Evolutionary conservation across 1,139 yeast species (phyloP), one percentile per base, ranked within the genome.

Genomic region (Candida mesenterica): DNA sequence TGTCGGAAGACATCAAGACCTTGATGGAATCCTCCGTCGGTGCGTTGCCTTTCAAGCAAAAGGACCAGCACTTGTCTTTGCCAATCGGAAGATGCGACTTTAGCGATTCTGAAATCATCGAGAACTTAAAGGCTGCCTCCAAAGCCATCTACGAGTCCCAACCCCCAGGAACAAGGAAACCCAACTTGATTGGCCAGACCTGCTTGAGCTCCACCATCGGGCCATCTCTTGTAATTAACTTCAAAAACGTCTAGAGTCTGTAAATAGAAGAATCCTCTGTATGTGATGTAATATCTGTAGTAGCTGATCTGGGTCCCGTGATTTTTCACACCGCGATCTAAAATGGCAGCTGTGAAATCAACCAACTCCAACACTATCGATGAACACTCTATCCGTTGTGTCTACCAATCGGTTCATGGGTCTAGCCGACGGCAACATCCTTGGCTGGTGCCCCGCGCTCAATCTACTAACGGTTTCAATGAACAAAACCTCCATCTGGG

Each of bases 11-110:
- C 47, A 62, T 87, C 25, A 67, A 62, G 20, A 58, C 61, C 8
- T 64, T 83, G 42, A 72, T 89, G 44, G 57, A 62, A 30, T 64
- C 68, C 16, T 78, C 80, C 36, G 65, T 77, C 31, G 94, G 95
- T 28, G 76, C 84, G 20, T 71, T 79, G 49, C 79, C 84, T 54
- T 69, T 89, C 72, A 80, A 86, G 72, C 83, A 94, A 59, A 71
- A 74, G 58, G 75, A 68, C 43, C 71, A 68, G 40, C 75, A 69
- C 36, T 65, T 92, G 33, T 66, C 82, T 12, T 61, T 89, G 40
- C 82, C 94, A 6, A 75, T 90, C 24, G 97, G 89, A 3, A 77
- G 84, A 54, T 84, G 90, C 46, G 76, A 76, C 45, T 88, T 89
- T 63, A 68, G 84, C 17, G 97, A 90, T 56, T 68, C 71, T 37